These are phyloP conservation scores for Leavenworthia alabamica DNA, from an alignment of 345 rosid genomes.

Conservation along the genomic window DNA sequence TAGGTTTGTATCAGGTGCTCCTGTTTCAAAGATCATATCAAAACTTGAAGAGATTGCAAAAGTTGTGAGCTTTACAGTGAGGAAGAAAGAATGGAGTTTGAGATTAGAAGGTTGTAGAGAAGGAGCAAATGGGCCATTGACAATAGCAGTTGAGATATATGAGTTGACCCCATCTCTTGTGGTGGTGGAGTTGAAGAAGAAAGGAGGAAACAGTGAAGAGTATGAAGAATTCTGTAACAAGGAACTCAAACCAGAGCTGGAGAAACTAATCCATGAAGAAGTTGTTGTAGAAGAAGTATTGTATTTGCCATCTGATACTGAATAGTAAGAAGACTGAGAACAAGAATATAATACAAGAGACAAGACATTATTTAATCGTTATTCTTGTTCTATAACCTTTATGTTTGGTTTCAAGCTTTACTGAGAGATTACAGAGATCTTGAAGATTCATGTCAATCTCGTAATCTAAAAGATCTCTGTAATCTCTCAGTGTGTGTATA, in stretches of 20 bases:
- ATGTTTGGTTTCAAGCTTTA: neutral
- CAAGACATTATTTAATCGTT: constrained; percentile 6
- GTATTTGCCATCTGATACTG: constrained; percentile 60
- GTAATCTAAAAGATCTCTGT: too few species aligned
- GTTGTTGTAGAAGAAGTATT: constrained; percentile 22
- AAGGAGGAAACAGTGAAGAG: constrained; percentile 74
- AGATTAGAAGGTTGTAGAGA: constrained; percentile 63
- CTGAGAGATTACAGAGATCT: neutral
- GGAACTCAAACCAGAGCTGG: constrained; percentile 69
- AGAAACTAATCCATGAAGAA: constrained; percentile 43
- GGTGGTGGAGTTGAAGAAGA: constrained; percentile 83
- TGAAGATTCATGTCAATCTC: neutral
- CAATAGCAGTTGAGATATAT: constrained; percentile 60
- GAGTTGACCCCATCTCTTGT: constrained; percentile 57
- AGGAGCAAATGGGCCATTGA: constrained; percentile 56
- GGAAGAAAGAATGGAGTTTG: constrained; percentile 74
- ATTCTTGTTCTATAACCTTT: constrained; percentile 4
- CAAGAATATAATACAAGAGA: constrained; percentile 26
- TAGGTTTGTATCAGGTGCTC: constrained; percentile 55
- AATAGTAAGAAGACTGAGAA: constrained; percentile 41
- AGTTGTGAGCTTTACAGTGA: constrained; percentile 59
- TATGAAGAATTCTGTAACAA: constrained; percentile 70
- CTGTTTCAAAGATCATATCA: constrained; percentile 52
- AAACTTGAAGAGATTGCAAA: constrained; percentile 72
- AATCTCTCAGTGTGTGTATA: too few species aligned